Base-by-base conservation (phyloP, 2,329 filamentous ascomycete genomes). In the Knoxdaviesia proteae region DNA sequence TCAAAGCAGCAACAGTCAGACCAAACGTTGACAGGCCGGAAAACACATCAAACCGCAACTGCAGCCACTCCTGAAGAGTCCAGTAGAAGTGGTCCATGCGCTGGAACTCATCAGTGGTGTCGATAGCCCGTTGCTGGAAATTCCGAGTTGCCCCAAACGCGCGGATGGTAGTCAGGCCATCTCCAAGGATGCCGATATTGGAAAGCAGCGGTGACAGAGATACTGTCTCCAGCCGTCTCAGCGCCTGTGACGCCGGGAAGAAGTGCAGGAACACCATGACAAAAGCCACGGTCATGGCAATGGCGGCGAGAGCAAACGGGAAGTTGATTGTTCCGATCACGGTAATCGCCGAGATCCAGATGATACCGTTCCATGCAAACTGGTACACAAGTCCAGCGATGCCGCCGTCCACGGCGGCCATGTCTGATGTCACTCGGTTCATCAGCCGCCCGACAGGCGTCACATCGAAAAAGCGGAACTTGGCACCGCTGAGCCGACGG, bases 31-130 rank as follows among this genome's bases (percentile, higher is more conserved):
- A 83, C 4, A 71, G 55, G 0, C 80, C 80, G 0, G 84, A 84
- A 5, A 87, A 60, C 6, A 65, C 58, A 50, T 84, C 78, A 44
- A 90, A 88, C 8, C 86, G 75, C 52, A 80, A 84, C 55, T 77
- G 77, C 3, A 94, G 66, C 86, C 86, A 94, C 6, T 76, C 74
- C 49, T 92, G 84, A 38, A 92, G 67, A 45, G 77, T 82, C 80
- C 86, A 94, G 61, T 92, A 94, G 60, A 94, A 93, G 56, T 94
- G 87, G 52, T 94, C 87, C 70, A 93, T 90, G 54, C 84, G 84
- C 56, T 94, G 87, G 54, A 94, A 94, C 11, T 77, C 76, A 53
- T 94, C 86, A 0, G 86, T 84, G 0, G 86, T 84, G 2, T 69
- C 63, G 34, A 94, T 78, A 42, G 92, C 83, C 41, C 77, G 71